Base-by-base conservation (phyloP, 2,329 filamentous ascomycete species). In the Fusarium caatingaense region DNA sequence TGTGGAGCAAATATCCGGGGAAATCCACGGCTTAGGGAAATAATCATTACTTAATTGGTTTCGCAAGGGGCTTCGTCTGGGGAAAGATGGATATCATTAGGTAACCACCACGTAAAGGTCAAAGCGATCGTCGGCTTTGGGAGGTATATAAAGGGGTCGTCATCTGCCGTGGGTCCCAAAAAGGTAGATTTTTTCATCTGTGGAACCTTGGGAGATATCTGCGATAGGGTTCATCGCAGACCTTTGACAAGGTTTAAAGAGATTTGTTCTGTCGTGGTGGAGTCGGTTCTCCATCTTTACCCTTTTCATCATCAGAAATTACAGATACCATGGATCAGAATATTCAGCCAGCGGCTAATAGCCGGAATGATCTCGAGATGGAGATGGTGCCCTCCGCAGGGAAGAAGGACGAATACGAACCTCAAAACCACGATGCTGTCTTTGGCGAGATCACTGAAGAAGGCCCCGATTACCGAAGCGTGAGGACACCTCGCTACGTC, bases 381-480 rank as follows among this genome's bases (percentile, higher is more conserved):
- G 42, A 20, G 8, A 25, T 37, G 5, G 9, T 23, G 4, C 25
- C 58, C 9, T 42, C 59, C 3, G 44, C 54, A 5, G 30, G 41
- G 20, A 44, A 64, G 3, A 64, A 64, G 12, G 25, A 16, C 12
- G 25, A 32, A 0, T n/a, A 58, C 15, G 61, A 50, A 11, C 18
- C 34, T 16, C 18, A 30, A 18, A 56, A 28, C 25, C 72, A 76
- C 44, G 76, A 78, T 56, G 76, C 73, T 12, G 76, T 78, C 18
- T 78, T 78, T 40, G 76, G 76, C 20, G 72, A 77, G 25, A 74
- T 77, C 11, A 66, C 64, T 4, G 72, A 74, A 20, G 69, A 68
- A n/a, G 76, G 76, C 2, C 76, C 76, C 16, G 77, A 78, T 30
- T 78, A 78, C 48, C 73, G 73, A 28, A 73, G 73, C 42, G 76